Conservation (phyloP, 345 rosid species). For the Eucalyptus victrix region DNA sequence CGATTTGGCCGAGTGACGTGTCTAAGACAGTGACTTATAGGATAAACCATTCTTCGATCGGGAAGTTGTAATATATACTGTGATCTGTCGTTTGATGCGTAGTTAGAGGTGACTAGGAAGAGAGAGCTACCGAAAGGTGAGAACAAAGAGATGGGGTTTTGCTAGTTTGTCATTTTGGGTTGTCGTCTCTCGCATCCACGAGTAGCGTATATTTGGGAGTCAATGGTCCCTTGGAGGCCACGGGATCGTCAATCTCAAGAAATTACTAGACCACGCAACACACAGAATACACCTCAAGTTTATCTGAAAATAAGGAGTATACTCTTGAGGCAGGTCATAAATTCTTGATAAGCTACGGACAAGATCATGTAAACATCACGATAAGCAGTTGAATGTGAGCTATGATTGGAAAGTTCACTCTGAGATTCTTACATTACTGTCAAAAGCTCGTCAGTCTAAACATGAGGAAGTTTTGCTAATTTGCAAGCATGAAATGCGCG, state of each 20-base stretch:
- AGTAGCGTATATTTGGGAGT: neutral
- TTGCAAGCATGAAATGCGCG: neutral
- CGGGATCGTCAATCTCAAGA: neutral
- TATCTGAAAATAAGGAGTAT: neutral
- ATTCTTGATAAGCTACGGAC: neutral
- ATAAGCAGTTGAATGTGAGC: neutral
- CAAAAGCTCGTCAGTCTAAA: neutral
- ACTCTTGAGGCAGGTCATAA: neutral
- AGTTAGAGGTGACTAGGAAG: neutral
- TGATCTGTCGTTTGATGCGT: neutral
- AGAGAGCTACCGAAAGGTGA: neutral
- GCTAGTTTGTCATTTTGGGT: neutral
- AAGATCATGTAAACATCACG: neutral
- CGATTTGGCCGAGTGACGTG: neutral
- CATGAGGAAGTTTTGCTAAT: neutral
- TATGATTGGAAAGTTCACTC: neutral
- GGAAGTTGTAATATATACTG: neutral
- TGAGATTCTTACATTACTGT: neutral
- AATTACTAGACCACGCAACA: neutral
- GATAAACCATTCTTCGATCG: neutral
- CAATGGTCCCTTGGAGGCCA: neutral
- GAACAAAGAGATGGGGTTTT: neutral
- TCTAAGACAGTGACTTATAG: neutral
- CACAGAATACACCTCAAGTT: neutral
- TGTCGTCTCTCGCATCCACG: neutral